Percentiles rank a stretch among this genome's conserved stretches.
Conservation (phyloP, 202 grass and related monocot species). For the Saccharum hybrid region DNA sequence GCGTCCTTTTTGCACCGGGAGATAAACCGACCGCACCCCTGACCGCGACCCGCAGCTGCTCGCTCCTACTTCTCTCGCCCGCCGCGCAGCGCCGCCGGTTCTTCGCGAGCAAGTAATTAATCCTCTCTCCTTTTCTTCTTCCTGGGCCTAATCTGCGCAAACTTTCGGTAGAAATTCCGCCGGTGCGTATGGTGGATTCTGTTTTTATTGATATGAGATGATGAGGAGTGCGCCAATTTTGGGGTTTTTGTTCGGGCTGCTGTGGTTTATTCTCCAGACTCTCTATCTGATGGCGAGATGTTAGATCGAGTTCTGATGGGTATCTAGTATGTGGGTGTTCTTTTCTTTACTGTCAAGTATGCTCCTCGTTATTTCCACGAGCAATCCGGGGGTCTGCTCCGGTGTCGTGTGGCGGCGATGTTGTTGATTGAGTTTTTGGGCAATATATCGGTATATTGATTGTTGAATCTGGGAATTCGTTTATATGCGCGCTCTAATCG, state of each 20-base stretch:
- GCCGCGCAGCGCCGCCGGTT: background rate
- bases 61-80: background rate
- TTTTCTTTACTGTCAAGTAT: background rate
- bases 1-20: background rate
- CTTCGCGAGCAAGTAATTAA: constrained; percentile 29
- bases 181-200: background rate
- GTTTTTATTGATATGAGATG: background rate
- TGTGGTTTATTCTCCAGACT: background rate
- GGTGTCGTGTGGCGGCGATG: too few species aligned
- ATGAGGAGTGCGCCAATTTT: background rate
- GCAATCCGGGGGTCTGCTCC: background rate
- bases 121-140: background rate
- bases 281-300: background rate
- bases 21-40: constrained; percentile 1
- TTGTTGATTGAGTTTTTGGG: background rate
- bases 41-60: background rate
- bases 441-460: background rate
- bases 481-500: background rate
- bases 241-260: background rate
- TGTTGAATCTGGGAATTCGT: background rate
- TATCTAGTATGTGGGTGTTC: background rate
- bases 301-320: constrained; percentile 6
- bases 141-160: background rate
- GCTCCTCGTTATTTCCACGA: background rate
- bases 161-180: background rate